Conservation (phyloP, 1,284 basidiomycete genomes). For the Cystobasidium sp. region DNA sequence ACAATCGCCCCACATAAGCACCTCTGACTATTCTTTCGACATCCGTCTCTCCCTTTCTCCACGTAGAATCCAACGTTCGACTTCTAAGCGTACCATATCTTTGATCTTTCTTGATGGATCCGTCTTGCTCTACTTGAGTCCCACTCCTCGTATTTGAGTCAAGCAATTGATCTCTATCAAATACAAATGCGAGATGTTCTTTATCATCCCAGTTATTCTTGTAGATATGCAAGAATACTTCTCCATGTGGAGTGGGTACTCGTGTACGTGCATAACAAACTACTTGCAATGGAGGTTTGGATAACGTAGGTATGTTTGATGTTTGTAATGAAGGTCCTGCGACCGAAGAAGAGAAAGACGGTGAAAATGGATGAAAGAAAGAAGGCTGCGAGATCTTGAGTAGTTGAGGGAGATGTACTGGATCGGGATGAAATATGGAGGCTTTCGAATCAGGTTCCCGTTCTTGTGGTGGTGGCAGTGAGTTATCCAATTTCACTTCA, state of each 20-base stretch:
- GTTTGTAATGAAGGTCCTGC: background rate
- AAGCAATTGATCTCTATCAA: constrained; percentile 79
- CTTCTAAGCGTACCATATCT: constrained; percentile 63
- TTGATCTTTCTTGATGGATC: constrained; percentile 22
- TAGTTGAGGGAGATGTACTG: constrained; percentile 29
- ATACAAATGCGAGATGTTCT: constrained; percentile 98
- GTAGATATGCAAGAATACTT: constrained; percentile 92
- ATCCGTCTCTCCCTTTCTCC: constrained; percentile 84
- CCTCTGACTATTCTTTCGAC: constrained; percentile 92
- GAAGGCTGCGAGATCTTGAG: constrained; percentile 34
- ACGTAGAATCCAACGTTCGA: constrained; percentile 78
- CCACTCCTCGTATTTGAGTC: constrained; percentile 56
- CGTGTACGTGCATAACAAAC: constrained; percentile 96
- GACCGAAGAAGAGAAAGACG: background rate
- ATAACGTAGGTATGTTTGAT: background rate
- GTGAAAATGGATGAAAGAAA: constrained; percentile 16
- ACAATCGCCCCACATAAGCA: constrained; percentile 86
- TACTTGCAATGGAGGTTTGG: constrained; percentile 60
- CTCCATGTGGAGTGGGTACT: constrained; percentile 94
- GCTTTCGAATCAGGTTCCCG: background rate
- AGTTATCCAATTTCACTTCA: background rate
- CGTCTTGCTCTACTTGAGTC: constrained; percentile 54
- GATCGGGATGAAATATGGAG: constrained; percentile 30
- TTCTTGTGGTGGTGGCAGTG: constrained; percentile 4
- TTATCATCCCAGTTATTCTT: constrained; percentile 83